Conservation (phyloP, 2,329 filamentous ascomycete genomes). For the Fonsecaea erecta region DNA sequence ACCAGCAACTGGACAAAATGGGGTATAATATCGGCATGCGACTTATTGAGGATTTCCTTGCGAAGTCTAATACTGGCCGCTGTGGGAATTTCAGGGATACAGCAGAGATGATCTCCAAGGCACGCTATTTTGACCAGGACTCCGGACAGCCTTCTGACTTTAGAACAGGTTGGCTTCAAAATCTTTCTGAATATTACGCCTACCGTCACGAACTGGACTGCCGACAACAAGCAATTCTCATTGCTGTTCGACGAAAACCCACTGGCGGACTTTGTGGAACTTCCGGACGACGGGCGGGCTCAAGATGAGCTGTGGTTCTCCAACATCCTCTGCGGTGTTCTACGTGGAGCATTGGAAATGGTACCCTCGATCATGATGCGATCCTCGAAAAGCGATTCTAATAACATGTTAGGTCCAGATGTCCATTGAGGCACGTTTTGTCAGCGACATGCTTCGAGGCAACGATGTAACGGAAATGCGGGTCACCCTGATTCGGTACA, state of each 20-base stretch:
- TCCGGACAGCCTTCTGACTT: neutral
- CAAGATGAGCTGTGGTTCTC: constrained; percentile 99
- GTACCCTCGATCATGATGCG: constrained; percentile 53
- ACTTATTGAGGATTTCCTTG: constrained; percentile 95
- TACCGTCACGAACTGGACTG: constrained; percentile 91
- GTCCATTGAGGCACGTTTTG: constrained; percentile 96
- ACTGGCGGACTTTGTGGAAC: constrained; percentile 93
- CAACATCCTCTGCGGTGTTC: constrained; percentile 91
- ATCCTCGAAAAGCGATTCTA: constrained; percentile 20
- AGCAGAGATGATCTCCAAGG: constrained; percentile 94
- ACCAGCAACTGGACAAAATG: constrained; percentile 98
- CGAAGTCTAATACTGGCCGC: constrained; percentile 87
- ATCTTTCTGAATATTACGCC: constrained; percentile 98
- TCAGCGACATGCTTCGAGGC: constrained; percentile 88
- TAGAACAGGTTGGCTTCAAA: constrained; percentile 86
- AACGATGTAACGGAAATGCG: constrained; percentile 98
- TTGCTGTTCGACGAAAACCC: constrained; percentile 97
- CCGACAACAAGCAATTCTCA: constrained; percentile 94
- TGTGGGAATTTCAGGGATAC: constrained; percentile 95
- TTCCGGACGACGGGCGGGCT: constrained; percentile 91
- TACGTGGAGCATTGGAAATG: constrained; percentile 93
- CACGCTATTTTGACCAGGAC: constrained; percentile 44
- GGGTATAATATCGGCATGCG: constrained; percentile 97
- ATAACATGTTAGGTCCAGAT: constrained; percentile 71
- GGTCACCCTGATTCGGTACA: constrained; percentile 87